Percentiles rank a stretch among this genome's conserved stretches.
phyloP scores from a whole-genome alignment of 257 asterid species.

The Knoxia roxburghii region DNA sequence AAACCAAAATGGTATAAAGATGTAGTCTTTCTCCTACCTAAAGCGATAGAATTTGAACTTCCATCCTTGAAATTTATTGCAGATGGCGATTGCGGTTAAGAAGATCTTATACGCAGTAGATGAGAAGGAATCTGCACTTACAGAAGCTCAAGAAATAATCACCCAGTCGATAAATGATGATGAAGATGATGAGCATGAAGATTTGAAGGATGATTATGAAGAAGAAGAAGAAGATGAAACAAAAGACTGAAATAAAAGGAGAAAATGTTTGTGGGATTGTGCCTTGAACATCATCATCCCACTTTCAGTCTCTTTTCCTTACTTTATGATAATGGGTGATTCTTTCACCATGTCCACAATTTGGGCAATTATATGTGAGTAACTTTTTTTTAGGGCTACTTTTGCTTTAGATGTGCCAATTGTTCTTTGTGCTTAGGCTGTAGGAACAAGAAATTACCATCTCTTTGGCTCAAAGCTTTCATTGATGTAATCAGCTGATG shows the following conservation, averaged over 20 bases:
- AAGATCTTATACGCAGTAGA: conserved; percentile 75
- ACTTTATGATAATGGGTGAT: conserved; percentile 2
- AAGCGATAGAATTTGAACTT: too few species aligned
- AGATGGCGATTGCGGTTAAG: conserved; percentile 65
- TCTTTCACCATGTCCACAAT: conserved; percentile 5
- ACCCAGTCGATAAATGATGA: conserved; percentile 24
- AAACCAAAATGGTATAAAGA: too few species aligned
- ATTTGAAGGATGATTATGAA: conserved; percentile 22
- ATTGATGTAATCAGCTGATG: not conserved
- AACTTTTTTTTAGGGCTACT: too few species aligned
- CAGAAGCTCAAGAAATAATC: conserved; percentile 71
- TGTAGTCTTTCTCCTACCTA: too few species aligned
- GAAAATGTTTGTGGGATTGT: too few species aligned
- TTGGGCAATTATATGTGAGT: not conserved
- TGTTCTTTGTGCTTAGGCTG: not conserved
- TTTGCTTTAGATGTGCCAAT: not conserved
- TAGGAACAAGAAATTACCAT: not conserved
- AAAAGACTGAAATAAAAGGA: not conserved
- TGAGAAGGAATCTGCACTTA: conserved; percentile 59
- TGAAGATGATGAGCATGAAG: conserved; percentile 15
- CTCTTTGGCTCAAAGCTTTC: not conserved
- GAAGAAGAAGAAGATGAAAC: too few species aligned
- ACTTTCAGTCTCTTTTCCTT: not conserved
- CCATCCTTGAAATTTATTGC: conserved; percentile 18
- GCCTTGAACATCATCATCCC: too few species aligned